Percentiles rank a stretch among this genome's conserved stretches.
Evolutionary conservation across 768 basidiomycete genomes (phyloP).

Genomic region (Strobilomyces dryophilus): DNA sequence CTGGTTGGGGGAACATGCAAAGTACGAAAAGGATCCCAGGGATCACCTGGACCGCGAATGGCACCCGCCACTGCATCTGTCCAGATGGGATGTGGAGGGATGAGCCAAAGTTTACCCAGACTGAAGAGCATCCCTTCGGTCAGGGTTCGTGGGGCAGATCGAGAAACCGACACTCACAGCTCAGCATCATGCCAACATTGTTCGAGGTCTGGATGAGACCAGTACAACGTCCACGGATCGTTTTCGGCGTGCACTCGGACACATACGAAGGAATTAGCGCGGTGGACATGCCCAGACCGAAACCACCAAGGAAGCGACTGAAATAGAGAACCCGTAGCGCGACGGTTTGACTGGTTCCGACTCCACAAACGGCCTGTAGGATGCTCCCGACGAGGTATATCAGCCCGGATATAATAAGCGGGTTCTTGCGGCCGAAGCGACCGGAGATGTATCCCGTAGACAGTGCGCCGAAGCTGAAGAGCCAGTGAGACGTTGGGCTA

Average conservation of each 20-base stretch:
- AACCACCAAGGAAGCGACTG: constrained; percentile 54
- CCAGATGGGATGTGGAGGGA: constrained; percentile 33
- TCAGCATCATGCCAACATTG: constrained; percentile 33
- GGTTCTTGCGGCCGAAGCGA: constrained; percentile 44
- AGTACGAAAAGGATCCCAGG: constrained; percentile 48
- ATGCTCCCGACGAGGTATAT: constrained; percentile 47
- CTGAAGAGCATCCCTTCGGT: constrained; percentile 19
- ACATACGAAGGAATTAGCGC: constrained; percentile 49
- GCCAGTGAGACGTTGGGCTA: neutral
- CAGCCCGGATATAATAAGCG: constrained; percentile 40
- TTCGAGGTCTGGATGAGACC: constrained; percentile 37
- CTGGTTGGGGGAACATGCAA: constrained; percentile 46
- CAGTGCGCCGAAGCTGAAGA: constrained; percentile 39
- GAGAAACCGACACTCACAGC: constrained; percentile 22
- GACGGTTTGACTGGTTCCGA: constrained; percentile 34
- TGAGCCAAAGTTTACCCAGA: constrained; percentile 47
- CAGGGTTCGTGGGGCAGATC: neutral
- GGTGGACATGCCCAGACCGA: constrained; percentile 55
- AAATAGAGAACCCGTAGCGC: constrained; percentile 41
- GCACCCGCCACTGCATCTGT: constrained; percentile 51
- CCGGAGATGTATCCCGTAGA: constrained; percentile 38
- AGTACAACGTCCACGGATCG: constrained; percentile 49
- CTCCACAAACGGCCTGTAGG: constrained; percentile 42
- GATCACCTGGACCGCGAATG: constrained; percentile 48
- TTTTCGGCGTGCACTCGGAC: constrained; percentile 45